Base-by-base conservation (phyloP, 306 rosid species). In the Oemleria cerasiformis region DNA sequence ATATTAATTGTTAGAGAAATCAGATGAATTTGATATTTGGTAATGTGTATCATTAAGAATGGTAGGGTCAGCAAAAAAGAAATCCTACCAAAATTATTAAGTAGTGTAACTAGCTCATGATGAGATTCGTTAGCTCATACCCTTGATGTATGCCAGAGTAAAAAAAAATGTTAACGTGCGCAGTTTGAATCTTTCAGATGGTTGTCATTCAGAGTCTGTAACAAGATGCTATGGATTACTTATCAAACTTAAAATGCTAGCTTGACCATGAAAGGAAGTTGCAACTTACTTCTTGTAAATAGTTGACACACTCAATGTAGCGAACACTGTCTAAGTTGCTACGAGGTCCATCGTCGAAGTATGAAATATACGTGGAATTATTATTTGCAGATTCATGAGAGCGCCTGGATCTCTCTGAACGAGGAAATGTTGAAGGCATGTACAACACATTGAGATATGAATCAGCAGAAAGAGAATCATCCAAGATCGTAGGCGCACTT, bases 401-500 rank as follows among this genome's bases (percentile, higher is more conserved):
- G 68, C 88, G 76, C 78, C 98, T 85, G 61, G 97, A 88, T 81
- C 90, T 87, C 84, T 93, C 98, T 58, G 98, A 91, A 75, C 96
- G 98, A 34, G 98, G 96, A 77, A 91, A 86, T 23, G 96, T 93
- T 54, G 98, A 91, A 75, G 98, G 98, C 96, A 93, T 84, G 78
- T 93, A 86, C 69, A 93, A 77, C 78, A 93, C 96, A 82, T 93
- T 93, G 76, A 93, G 97, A 84, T 91, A 93, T 70, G 98, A 86
- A 91, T 91, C 98, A 54, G 98, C 98, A 66, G 98, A 93, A 79
- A 93, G 98, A 70, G 98, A 93, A 89, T 93, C 96, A 82, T 93
- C 98, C 86, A 93, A 82, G 69, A 91, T 93, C 72, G 98, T 88
- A 15, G 97, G 97, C 23, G 98, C 98, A 84, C 98, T 93, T 87